Conservation (phyloP, 192 early-diverging fungal genomes). For the Mortierella antarctica region DNA sequence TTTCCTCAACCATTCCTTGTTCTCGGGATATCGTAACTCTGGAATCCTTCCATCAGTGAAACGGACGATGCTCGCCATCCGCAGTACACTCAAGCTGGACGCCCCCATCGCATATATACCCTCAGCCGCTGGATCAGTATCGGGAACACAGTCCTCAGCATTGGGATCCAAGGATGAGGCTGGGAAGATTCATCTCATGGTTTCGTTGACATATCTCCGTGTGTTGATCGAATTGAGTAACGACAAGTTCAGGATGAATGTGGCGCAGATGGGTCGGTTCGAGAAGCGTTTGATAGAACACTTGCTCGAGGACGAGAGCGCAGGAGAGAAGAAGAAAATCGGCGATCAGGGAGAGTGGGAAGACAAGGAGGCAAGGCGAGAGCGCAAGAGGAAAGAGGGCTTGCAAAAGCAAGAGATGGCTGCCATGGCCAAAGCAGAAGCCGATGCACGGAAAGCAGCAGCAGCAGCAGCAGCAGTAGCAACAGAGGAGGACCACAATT, state of each 20-base stretch:
- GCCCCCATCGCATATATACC: conserved; percentile 62
- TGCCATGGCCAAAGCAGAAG: conserved; percentile 10
- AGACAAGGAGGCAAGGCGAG: conserved; percentile 58
- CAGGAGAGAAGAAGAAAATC: background rate
- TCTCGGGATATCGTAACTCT: conserved; percentile 63
- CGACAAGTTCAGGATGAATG: conserved; percentile 55
- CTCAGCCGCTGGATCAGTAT: background rate
- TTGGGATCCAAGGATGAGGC: background rate
- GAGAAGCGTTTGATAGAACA: conserved; percentile 24
- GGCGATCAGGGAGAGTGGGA: conserved; percentile 53
- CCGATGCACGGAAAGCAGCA: conserved; percentile 7
- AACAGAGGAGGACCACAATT: background rate
- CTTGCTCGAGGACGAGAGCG: conserved; percentile 18
- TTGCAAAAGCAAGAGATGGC: conserved; percentile 37
- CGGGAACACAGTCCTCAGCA: background rate
- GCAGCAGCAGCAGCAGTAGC: background rate
- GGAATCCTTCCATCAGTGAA: conserved; percentile 61
- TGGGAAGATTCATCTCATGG: conserved; percentile 53
- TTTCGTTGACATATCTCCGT: conserved; percentile 52
- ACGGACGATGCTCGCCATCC: conserved; percentile 65
- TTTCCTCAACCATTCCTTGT: conserved; percentile 56
- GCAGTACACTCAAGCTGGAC: conserved; percentile 63
- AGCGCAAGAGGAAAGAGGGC: conserved; percentile 57
- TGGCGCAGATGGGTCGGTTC: conserved; percentile 36
- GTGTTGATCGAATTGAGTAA: conserved; percentile 57